Percentiles rank a stretch among this genome's conserved stretches.
These are phyloP conservation scores for Coniochaeta hoffmannii DNA, from an alignment of 2,329 filamentous ascomycete species.

Conservation along the genomic window DNA sequence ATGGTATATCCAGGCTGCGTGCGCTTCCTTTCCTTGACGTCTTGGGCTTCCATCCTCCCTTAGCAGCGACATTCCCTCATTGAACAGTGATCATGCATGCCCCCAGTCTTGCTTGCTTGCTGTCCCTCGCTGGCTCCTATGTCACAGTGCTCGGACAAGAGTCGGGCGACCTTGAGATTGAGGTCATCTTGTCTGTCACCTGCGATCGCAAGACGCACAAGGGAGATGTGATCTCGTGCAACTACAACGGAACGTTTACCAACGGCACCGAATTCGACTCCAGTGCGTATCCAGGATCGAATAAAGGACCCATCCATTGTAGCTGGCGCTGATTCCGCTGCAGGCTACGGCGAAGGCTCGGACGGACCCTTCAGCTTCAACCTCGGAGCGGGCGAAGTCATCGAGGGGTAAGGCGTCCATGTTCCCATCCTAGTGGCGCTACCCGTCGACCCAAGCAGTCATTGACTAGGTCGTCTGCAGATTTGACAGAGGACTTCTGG, in stretches of 20 bases:
- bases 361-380: constrained; percentile 1
- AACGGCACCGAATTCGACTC: constrained; percentile 4
- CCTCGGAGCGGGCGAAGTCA: constrained; percentile 2
- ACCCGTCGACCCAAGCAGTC: not conserved
- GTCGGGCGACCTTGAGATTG: not conserved
- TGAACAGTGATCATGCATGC: not conserved
- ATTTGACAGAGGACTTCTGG: constrained; percentile 1
- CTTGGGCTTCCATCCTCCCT: too few species aligned
- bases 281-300: not conserved
- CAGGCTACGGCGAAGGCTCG: not conserved
- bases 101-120: not conserved
- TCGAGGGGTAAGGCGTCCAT: not conserved
- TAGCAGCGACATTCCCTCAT: not conserved
- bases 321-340: not conserved
- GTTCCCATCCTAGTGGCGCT: too few species aligned
- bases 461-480: not conserved
- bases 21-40: not conserved
- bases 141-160: not conserved
- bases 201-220: constrained; percentile 2
- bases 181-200: not conserved
- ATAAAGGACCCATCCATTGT: not conserved
- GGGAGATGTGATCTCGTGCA: not conserved
- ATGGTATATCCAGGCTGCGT: too few species aligned
- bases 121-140: not conserved
- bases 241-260: constrained; percentile 1